phyloP scores from a whole-genome alignment of 2,329 filamentous ascomycete species.

The Claviceps maximensis region DNA sequence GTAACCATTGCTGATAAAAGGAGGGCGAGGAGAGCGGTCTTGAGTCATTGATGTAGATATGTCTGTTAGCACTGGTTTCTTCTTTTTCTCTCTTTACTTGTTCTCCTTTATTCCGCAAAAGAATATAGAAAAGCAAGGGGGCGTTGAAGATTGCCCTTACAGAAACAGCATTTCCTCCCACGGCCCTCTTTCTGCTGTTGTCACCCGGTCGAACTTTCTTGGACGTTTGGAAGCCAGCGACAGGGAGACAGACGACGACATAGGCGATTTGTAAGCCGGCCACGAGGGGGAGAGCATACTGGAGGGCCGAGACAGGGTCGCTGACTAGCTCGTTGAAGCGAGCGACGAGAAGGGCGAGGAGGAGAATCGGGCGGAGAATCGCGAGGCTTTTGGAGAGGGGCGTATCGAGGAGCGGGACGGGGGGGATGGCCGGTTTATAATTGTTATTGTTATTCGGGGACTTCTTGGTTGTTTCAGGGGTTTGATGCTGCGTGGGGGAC shows the following conservation, averaged over 20 bases:
- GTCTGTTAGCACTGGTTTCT: neutral
- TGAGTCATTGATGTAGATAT: neutral
- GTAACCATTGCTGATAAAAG: slow-evolving; percentile 58
- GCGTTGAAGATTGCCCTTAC: neutral
- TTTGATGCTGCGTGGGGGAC: slow-evolving; percentile 13
- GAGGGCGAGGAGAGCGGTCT: slow-evolving; percentile 34
- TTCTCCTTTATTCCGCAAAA: neutral
- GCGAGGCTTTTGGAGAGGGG: slow-evolving; percentile 37
- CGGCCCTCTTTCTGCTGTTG: slow-evolving; percentile 38
- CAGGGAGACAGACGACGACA: slow-evolving; percentile 48
- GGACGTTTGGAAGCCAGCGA: slow-evolving; percentile 34
- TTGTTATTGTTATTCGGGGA: slow-evolving; percentile 12
- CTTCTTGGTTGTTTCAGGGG: slow-evolving; percentile 14
- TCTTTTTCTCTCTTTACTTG: neutral
- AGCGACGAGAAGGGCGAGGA: slow-evolving; percentile 49
- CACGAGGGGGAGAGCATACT: slow-evolving; percentile 47
- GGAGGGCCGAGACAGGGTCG: slow-evolving; percentile 54
- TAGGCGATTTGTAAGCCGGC: slow-evolving; percentile 52
- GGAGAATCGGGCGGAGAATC: slow-evolving; percentile 52
- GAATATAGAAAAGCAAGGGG: neutral
- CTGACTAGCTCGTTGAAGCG: slow-evolving; percentile 55
- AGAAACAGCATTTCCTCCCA: neutral
- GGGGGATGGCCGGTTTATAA: slow-evolving; percentile 15
- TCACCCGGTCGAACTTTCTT: slow-evolving; percentile 40
- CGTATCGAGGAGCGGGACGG: slow-evolving; percentile 25